A percentile compares a stretch with the other conserved stretches of the same genome.
These are phyloP conservation scores for Alnus glutinosa DNA, from an alignment of 306 rosid genomes.

Conservation along the genomic window DNA sequence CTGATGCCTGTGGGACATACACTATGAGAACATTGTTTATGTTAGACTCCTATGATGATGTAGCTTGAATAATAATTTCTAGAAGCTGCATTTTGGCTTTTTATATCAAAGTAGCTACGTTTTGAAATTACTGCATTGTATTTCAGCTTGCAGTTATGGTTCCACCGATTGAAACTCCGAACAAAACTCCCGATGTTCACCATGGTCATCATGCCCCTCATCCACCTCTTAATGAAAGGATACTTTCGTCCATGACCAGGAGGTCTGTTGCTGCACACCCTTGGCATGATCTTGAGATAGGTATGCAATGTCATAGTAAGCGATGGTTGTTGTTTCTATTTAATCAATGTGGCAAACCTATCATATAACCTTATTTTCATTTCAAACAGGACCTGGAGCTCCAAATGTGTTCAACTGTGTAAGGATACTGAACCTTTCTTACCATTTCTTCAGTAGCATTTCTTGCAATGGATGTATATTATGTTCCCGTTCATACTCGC, in stretches of 20 bases:
- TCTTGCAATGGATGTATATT: not conserved
- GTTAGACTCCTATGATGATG: not conserved
- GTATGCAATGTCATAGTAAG: slow-evolving; percentile 35
- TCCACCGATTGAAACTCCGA: slow-evolving; percentile 70
- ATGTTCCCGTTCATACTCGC: not conserved
- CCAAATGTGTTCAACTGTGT: slow-evolving; percentile 90
- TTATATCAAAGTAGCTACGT: not conserved
- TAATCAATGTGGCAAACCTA: slow-evolving; percentile 9
- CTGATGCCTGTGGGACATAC: not conserved
- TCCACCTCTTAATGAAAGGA: slow-evolving; percentile 94
- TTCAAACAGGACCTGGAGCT: slow-evolving; percentile 80
- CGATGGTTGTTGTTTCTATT: not conserved
- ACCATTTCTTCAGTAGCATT: not conserved
- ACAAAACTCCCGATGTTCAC: slow-evolving; percentile 34
- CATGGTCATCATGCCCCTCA: slow-evolving; percentile 32
- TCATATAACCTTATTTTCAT: slow-evolving; percentile 13
- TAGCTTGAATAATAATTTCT: not conserved
- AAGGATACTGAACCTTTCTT: slow-evolving; percentile 37
- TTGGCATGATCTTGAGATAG: slow-evolving; percentile 99
- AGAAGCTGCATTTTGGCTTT: not conserved
- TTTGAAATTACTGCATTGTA: not conserved
- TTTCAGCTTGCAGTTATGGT: slow-evolving; percentile 55
- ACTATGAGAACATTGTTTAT: not conserved
- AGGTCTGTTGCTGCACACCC: slow-evolving; percentile 98
- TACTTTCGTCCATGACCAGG: slow-evolving; percentile 91